Evolutionary conservation across 2,329 filamentous ascomycete species (phyloP).

Genomic region (Gaeumannomyces sp.): DNA sequence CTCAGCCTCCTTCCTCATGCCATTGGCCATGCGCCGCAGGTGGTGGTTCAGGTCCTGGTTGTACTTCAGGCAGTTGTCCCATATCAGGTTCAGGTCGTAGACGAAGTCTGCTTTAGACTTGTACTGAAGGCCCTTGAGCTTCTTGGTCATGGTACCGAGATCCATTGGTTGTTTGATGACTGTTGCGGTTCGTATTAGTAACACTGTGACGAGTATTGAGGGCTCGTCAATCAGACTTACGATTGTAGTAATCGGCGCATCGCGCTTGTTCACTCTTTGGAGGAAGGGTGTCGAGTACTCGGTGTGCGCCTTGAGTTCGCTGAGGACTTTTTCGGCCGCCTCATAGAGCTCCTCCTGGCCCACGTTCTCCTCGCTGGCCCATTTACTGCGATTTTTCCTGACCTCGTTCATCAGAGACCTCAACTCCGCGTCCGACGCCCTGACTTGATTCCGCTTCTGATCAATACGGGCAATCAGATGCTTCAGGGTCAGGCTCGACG

Average conservation of each 20-base stretch:
- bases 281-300: conserved; percentile 97
- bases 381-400: conserved; percentile 95
- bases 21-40: conserved; percentile 84
- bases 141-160: conserved; percentile 96
- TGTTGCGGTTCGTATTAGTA: conserved; percentile 1
- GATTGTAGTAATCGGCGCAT: conserved; percentile 89
- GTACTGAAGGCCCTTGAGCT: conserved; percentile 73
- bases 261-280: conserved; percentile 90
- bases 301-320: conserved; percentile 92
- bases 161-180: conserved; percentile 97
- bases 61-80: conserved; percentile 94
- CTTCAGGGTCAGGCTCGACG: conserved; percentile 92
- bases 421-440: conserved; percentile 87
- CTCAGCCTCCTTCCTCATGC: conserved; percentile 96
- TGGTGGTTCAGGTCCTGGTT: conserved; percentile 86
- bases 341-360: conserved; percentile 98
- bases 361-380: conserved; percentile 96
- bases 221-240: background rate
- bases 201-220: background rate
- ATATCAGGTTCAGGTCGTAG: conserved; percentile 86
- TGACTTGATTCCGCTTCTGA: conserved; percentile 81
- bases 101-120: conserved; percentile 95
- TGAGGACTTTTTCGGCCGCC: conserved; percentile 91
- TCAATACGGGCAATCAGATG: conserved; percentile 96
- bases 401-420: conserved; percentile 94